Conservation (phyloP, 2,329 filamentous ascomycete species). For the Aspergillus carbonarius region DNA sequence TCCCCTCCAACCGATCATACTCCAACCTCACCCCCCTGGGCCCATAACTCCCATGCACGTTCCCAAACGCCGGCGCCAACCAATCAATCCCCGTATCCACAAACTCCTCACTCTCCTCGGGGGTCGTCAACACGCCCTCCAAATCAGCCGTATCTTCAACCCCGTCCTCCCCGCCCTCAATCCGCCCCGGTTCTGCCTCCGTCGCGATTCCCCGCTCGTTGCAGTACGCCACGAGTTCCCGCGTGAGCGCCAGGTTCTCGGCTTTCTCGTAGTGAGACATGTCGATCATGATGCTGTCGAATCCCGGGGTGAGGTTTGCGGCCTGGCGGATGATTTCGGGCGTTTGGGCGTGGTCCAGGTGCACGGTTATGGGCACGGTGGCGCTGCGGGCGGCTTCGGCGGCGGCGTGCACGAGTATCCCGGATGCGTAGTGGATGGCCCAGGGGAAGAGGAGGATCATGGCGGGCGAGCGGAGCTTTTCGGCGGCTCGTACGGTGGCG, state of each 20-base stretch:
- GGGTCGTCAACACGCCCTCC: conserved; percentile 64
- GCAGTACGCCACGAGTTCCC: conserved; percentile 62
- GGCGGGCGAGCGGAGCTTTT: conserved; percentile 64
- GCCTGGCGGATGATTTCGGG: conserved; percentile 62
- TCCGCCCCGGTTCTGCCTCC: conserved; percentile 69
- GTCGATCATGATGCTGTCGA: conserved; percentile 75
- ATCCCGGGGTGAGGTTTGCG: conserved; percentile 57
- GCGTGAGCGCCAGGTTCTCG: conserved; percentile 66
- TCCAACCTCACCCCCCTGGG: conserved; percentile 63
- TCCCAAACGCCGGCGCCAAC: conserved; percentile 73
- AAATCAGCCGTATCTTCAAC: conserved; percentile 66
- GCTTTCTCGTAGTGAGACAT: conserved; percentile 72
- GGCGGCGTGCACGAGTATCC: conserved; percentile 56
- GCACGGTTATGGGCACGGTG: conserved; percentile 60
- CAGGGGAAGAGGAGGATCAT: conserved; percentile 75
- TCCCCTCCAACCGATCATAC: conserved; percentile 53
- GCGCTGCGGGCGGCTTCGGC: conserved; percentile 58
- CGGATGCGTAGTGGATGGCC: conserved; percentile 66
- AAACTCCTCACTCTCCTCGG: conserved; percentile 69
- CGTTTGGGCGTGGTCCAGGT: conserved; percentile 67
- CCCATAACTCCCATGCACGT: conserved; percentile 73
- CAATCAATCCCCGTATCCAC: conserved; percentile 70
- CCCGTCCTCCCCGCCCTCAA: conserved; percentile 73
- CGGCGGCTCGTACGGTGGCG: conserved; percentile 67
- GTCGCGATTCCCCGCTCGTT: conserved; percentile 65